Percentiles rank a stretch among this genome's conserved stretches.
phyloP scores from a whole-genome alignment of 2,329 filamentous ascomycete genomes.

The Tolypocladium endophyticum region DNA sequence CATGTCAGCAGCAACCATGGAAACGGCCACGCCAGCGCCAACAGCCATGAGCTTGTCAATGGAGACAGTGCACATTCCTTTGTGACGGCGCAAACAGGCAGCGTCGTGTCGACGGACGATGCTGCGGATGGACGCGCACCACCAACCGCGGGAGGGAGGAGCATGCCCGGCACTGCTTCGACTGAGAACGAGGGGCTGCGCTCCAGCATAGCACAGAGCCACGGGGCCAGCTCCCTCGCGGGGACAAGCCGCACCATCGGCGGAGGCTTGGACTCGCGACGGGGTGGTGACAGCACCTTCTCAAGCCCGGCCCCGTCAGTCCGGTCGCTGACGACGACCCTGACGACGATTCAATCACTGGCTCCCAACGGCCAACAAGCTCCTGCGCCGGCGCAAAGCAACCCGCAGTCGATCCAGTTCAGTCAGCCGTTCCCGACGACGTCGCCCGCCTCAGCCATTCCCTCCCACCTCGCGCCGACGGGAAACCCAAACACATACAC shows the following conservation, averaged over 20 bases:
- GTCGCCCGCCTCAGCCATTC: slow-evolving; percentile 61
- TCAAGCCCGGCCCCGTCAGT: slow-evolving; percentile 75
- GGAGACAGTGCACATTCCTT: slow-evolving; percentile 42
- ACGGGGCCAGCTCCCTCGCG: slow-evolving; percentile 53
- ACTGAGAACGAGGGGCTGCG: slow-evolving; percentile 69
- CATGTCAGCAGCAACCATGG: slow-evolving; percentile 27
- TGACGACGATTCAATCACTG: slow-evolving; percentile 76
- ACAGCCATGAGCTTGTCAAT: slow-evolving; percentile 12
- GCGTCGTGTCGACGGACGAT: slow-evolving; percentile 42
- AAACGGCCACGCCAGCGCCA: slow-evolving; percentile 10
- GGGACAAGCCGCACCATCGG: slow-evolving; percentile 64
- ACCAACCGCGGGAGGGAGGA: slow-evolving; percentile 56
- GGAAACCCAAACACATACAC: slow-evolving; percentile 61
- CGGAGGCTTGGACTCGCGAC: slow-evolving; percentile 54
- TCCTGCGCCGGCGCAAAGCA: slow-evolving; percentile 23
- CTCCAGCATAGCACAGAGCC: slow-evolving; percentile 68
- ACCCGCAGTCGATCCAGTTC: slow-evolving; percentile 47
- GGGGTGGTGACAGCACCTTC: slow-evolving; percentile 67
- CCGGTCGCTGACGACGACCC: slow-evolving; percentile 69
- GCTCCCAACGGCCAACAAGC: slow-evolving; percentile 41
- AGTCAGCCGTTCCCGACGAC: slow-evolving; percentile 54
- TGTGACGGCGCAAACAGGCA: slow-evolving; percentile 44
- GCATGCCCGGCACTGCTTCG: slow-evolving; percentile 68
- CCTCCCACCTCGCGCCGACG: slow-evolving; percentile 52
- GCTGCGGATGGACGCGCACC: slow-evolving; percentile 51